Evolutionary conservation across 768 basidiomycete species (phyloP).

Genomic region (Tricholomella constricta): DNA sequence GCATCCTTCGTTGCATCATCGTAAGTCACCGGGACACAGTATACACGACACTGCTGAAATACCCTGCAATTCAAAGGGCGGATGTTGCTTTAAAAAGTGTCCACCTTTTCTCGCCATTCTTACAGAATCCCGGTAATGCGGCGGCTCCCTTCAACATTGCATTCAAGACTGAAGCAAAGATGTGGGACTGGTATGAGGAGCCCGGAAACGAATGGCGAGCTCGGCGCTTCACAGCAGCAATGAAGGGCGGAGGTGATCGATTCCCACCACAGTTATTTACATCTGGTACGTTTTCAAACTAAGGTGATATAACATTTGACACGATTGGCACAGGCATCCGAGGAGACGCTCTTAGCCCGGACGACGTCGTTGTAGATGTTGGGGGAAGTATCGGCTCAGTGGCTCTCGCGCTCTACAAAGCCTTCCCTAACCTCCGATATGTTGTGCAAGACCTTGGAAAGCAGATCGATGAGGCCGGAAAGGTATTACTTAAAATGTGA

Average conservation of each 20-base stretch:
- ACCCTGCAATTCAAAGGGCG: slow-evolving; percentile 14
- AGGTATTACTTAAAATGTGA: slow-evolving; percentile 17
- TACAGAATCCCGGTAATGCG: slow-evolving; percentile 18
- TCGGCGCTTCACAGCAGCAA: slow-evolving; percentile 28
- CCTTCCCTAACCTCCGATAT: slow-evolving; percentile 31
- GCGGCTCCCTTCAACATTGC: slow-evolving; percentile 27
- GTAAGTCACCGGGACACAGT: slow-evolving; percentile 6
- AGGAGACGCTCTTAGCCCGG: slow-evolving; percentile 15
- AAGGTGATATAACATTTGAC: slow-evolving; percentile 5
- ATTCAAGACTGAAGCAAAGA: slow-evolving; percentile 19
- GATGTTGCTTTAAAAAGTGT: slow-evolving; percentile 24
- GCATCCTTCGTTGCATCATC: slow-evolving; percentile 16
- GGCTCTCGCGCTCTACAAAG: slow-evolving; percentile 28
- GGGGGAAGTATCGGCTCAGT: slow-evolving; percentile 37
- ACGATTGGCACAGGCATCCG: slow-evolving; percentile 19
- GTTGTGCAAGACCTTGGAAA: slow-evolving; percentile 37
- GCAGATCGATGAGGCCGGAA: slow-evolving; percentile 25
- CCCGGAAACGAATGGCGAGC: slow-evolving; percentile 29
- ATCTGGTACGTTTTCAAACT: no score
- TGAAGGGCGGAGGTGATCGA: slow-evolving; percentile 24
- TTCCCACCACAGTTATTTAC: no score
- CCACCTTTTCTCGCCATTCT: slow-evolving; percentile 16
- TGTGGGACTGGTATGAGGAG: slow-evolving; percentile 34
- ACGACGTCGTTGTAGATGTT: slow-evolving; percentile 31
- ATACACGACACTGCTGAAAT: neutral